These are phyloP conservation scores for Fusarium poae DNA, from an alignment of 2,329 filamentous ascomycete species.

Conservation along the genomic window DNA sequence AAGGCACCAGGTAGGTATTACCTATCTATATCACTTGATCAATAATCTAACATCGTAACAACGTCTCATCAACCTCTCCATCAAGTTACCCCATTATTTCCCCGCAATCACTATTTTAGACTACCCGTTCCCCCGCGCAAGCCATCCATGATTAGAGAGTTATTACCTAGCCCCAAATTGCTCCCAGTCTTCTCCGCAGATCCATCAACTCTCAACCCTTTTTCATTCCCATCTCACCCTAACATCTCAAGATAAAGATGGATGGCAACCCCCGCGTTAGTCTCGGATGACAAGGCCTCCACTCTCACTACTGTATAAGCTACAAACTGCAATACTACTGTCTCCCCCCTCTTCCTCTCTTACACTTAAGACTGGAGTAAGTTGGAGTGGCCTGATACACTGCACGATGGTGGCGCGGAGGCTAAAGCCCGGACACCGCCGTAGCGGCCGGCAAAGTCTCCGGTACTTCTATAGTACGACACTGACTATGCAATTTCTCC, in stretches of 20 bases:
- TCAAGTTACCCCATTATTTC: constrained; percentile 40
- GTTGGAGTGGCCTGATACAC: constrained; percentile 28
- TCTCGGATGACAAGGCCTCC: constrained; percentile 8
- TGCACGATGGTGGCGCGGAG: constrained; percentile 22
- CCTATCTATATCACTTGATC: background rate
- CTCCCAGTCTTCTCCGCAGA: constrained; percentile 15
- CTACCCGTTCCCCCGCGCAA: constrained; percentile 44
- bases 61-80: background rate
- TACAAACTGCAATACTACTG: constrained; percentile 8
- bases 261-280: constrained; percentile 11
- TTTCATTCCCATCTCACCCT: background rate
- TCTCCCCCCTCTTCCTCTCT: background rate
- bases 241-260: background rate
- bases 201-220: constrained; percentile 3
- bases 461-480: background rate
- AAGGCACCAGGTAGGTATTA: background rate
- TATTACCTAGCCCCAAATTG: background rate
- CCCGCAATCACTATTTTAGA: constrained; percentile 37
- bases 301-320: background rate
- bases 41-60: constrained; percentile 1
- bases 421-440: constrained; percentile 31
- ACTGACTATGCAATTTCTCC: background rate
- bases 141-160: constrained; percentile 7
- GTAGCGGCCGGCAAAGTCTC: constrained; percentile 19
- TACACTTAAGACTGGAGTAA: background rate